These are phyloP conservation scores for Wickerhamomyces silvicola DNA, from an alignment of 805 yeast genomes.

Conservation along the genomic window DNA sequence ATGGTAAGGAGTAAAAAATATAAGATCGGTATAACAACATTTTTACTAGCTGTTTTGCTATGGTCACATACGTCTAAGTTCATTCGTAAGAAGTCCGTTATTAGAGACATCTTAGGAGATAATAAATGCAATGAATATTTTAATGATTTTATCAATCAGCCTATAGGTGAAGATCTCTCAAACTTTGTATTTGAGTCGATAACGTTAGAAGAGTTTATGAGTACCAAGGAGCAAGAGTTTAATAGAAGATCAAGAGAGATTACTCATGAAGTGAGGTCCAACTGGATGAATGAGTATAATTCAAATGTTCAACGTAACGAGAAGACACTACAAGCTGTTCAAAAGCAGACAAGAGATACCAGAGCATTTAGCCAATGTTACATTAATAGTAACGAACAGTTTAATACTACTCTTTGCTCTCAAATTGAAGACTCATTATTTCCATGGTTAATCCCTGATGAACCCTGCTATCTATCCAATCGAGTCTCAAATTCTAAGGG, in stretches of 20 bases:
- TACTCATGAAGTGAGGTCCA: slow-evolving; percentile 1
- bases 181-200: slow-evolving; percentile 1
- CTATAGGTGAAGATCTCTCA: not conserved
- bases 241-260: not conserved
- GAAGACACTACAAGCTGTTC: not conserved
- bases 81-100: too few species aligned
- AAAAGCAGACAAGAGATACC: slow-evolving; percentile 4
- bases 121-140: too few species aligned
- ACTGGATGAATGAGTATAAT: not conserved
- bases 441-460: slow-evolving; percentile 6
- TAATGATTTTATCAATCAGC: too few species aligned
- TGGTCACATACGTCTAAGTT: too few species aligned
- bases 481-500: slow-evolving; percentile 15
- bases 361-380: slow-evolving; percentile 5
- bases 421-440: slow-evolving; percentile 3
- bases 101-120: too few species aligned
- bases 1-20: too few species aligned
- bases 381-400: not conserved
- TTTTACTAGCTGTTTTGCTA: too few species aligned
- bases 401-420: not conserved
- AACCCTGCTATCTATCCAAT: slow-evolving; percentile 4
- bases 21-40: too few species aligned
- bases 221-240: not conserved
- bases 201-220: not conserved
- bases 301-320: not conserved